These are phyloP conservation scores for Pulveroboletus sp. DNA, from an alignment of 768 basidiomycete genomes.

Conservation along the genomic window DNA sequence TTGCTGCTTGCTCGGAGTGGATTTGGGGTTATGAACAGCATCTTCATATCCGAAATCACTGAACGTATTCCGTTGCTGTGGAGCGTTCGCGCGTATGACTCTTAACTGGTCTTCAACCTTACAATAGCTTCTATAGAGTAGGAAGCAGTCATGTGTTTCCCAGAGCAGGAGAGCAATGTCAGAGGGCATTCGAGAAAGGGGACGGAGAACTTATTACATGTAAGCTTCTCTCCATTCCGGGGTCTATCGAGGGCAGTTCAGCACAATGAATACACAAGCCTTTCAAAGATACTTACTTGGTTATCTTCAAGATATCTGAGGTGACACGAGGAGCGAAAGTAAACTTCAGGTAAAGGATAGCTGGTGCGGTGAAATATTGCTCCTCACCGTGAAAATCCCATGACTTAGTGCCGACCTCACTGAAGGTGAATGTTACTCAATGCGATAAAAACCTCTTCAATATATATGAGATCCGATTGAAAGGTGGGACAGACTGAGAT, in stretches of 20 bases:
- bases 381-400: constrained; percentile 60
- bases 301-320: constrained; percentile 64
- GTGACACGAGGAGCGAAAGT: not conserved
- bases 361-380: not conserved
- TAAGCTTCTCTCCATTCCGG: constrained; percentile 51
- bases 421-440: too few relatives aligned
- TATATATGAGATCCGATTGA: not conserved
- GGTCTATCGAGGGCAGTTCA: constrained; percentile 38
- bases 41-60: not conserved
- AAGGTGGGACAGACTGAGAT: not conserved
- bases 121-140: constrained; percentile 56
- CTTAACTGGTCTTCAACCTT: constrained; percentile 70
- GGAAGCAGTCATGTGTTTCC: not conserved
- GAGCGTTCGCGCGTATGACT: constrained; percentile 40
- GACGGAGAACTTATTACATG: constrained; percentile 12
- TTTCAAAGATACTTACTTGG: constrained; percentile 44
- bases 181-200: not conserved
- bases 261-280: not conserved
- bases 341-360: not conserved
- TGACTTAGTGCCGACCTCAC: constrained; percentile 17
- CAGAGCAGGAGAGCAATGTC: not conserved
- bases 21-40: not conserved
- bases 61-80: constrained; percentile 20
- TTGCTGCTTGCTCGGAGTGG: not conserved
- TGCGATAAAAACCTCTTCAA: too few relatives aligned